Conservation (phyloP, 192 early-diverging fungal species). For the Backusella sp. region DNA sequence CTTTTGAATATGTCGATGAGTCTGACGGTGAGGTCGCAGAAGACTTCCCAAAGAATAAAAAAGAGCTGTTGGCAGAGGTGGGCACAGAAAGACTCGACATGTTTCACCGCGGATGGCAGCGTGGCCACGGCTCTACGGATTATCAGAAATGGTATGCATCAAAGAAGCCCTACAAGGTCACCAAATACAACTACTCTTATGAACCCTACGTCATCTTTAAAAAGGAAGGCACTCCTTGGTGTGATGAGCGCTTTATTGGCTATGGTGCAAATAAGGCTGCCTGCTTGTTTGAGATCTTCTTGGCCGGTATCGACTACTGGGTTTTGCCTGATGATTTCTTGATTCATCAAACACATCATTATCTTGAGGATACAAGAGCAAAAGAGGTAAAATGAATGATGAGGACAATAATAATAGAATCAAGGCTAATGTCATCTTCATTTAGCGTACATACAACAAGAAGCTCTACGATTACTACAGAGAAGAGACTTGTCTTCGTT, state of each 20-base stretch:
- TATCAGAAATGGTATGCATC: conserved; percentile 49
- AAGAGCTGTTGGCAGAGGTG: conserved; percentile 42
- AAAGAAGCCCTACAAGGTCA: conserved; percentile 47
- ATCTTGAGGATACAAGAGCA: conserved; percentile 45
- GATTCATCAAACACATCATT: conserved; percentile 55
- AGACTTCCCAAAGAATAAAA: conserved; percentile 51
- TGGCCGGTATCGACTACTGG: conserved; percentile 50
- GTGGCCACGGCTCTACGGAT: conserved; percentile 58
- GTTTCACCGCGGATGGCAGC: conserved; percentile 51
- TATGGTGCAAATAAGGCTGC: conserved; percentile 62
- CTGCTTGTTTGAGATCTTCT: conserved; percentile 54
- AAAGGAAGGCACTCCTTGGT: conserved; percentile 53
- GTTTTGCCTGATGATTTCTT: conserved; percentile 52
- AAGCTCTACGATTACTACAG: conserved; percentile 56
- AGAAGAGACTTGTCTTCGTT: conserved; percentile 51
- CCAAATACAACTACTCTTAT: conserved; percentile 51
- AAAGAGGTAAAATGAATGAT: conserved; percentile 47
- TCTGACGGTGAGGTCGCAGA: conserved; percentile 47
- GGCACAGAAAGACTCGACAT: conserved; percentile 47
- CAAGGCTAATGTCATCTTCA: neutral
- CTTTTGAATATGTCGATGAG: conserved; percentile 55
- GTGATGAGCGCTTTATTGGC: conserved; percentile 56
- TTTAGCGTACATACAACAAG: conserved; percentile 54
- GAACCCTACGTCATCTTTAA: conserved; percentile 59
- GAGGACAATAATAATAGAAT: neutral